These are phyloP conservation scores for Leersia perrieri DNA, from an alignment of 176 grass and related monocot genomes.

Conservation along the genomic window DNA sequence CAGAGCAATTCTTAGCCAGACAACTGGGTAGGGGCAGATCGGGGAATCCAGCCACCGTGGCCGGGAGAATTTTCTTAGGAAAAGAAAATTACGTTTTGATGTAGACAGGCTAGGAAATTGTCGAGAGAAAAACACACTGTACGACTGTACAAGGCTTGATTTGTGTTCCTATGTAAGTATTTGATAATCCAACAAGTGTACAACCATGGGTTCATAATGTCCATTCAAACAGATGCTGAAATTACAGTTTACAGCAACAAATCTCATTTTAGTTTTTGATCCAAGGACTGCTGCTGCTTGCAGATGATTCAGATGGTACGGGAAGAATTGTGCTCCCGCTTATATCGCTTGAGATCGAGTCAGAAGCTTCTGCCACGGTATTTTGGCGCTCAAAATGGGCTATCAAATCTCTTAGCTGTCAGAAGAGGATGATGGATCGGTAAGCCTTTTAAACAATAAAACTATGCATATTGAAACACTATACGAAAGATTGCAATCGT, in stretches of 20 bases:
- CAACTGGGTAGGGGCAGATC: not conserved
- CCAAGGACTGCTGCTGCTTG: conserved; percentile 11
- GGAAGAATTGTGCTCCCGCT: conserved; percentile 39
- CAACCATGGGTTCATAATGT: not conserved
- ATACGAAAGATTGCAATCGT: not conserved
- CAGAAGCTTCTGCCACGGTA: conserved; percentile 28
- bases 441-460: conserved; percentile 14
- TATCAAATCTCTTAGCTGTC: conserved; percentile 70
- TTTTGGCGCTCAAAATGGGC: conserved; percentile 46
- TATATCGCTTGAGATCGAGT: conserved; percentile 36
- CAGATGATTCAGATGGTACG: conserved; percentile 13
- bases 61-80: too few relatives aligned
- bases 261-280: conserved; percentile 27
- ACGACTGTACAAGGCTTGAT: too few relatives aligned
- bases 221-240: not conserved
- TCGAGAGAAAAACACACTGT: not conserved
- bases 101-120: not conserved
- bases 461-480: not conserved
- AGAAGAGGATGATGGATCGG: conserved; percentile 7
- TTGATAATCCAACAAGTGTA: not conserved
- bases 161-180: not conserved
- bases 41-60: not conserved
- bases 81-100: not conserved
- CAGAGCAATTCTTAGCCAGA: too few relatives aligned
- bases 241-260: not conserved